Base-by-base conservation (phyloP, 768 basidiomycete species). In the Floccularia luteovirens region DNA sequence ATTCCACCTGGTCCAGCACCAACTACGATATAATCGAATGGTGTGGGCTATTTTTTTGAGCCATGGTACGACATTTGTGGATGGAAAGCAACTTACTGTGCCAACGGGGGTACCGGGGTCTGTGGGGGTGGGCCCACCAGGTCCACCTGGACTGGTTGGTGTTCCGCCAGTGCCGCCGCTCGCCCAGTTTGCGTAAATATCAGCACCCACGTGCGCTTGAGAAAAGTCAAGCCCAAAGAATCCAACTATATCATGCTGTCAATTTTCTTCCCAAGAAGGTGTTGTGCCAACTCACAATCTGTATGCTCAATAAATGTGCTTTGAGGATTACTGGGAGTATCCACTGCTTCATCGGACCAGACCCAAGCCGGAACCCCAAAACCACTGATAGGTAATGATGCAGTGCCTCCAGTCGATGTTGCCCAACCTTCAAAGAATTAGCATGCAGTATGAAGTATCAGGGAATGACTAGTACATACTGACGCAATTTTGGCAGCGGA, bases 401-500 rank as follows among this genome's bases (percentile, higher is more conserved):
- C 62, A 14, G 59, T 54, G 5, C 64, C 64, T 10, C 25, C 38
- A n/a, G 43, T 46, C 12, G 64, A 59, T 17, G 56, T 58, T 49
- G 69, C 59, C 52, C 66, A 75, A 57, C 60, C 50, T 60, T 7
- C 21, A 33, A 24, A 41, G 28, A 21, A 16, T 34, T 22, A 42
- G 31, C 24, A 4, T 8, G 12, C 25, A 27, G 25, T 30, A 4
- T 7, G 17, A 24, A 13, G 11, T 28, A 27, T 11, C 16, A 11
- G n/a, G 24, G 25, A 27, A 30, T 3, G 27, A 17, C n/a, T 11
- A 28, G 13, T 17, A 66, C 69, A 43, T 53, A 77, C 76, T 59
- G 31, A 77, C 72, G 61, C 79, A 82, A 55, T 78, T 73, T 49
- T 79, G 74, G 67, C 79, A 82, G 13, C 76, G 66, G 60, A 70